A percentile compares a stretch with the other conserved stretches of the same genome.
Conservation (phyloP, 1,139 yeast genomes). For the Wickerhamiella infanticola region DNA sequence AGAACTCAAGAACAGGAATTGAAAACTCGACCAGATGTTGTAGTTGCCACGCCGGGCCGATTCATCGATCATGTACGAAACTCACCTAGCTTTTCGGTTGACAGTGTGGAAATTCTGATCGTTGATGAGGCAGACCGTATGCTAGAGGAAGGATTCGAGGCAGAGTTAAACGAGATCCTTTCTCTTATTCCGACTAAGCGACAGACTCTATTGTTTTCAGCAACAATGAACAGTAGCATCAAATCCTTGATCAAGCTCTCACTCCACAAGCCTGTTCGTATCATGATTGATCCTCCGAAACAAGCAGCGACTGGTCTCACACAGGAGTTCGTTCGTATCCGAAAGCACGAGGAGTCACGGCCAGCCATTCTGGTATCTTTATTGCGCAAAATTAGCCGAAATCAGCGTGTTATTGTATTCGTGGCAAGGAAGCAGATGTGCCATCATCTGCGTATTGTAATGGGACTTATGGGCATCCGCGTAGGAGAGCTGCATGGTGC, state of each 20-base stretch:
- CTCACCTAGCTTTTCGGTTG: constrained; percentile 85
- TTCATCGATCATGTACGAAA: constrained; percentile 92
- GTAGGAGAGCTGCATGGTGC: constrained; percentile 94
- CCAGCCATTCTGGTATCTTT: constrained; percentile 68
- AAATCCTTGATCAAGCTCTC: constrained; percentile 79
- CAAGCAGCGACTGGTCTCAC: constrained; percentile 74
- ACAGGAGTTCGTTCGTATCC: constrained; percentile 87
- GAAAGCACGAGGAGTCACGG: constrained; percentile 61
- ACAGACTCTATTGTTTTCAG: constrained; percentile 87
- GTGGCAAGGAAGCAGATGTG: constrained; percentile 86
- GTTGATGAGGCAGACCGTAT: constrained; percentile 98
- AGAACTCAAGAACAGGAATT: constrained; percentile 91
- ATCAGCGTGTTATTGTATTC: constrained; percentile 68
- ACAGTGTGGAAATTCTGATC: constrained; percentile 77
- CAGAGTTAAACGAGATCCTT: constrained; percentile 79
- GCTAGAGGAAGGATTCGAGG: constrained; percentile 98
- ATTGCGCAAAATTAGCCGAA: constrained; percentile 50
- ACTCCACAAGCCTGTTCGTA: constrained; percentile 74
- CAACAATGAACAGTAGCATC: constrained; percentile 92
- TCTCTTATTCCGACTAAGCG: constrained; percentile 75
- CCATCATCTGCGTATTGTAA: constrained; percentile 66
- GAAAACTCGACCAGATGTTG: constrained; percentile 84
- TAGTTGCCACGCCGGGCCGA: constrained; percentile 94
- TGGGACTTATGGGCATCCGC: constrained; percentile 73
- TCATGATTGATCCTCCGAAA: constrained; percentile 94